These are phyloP conservation scores for Yamadazyma conglobata DNA, from an alignment of 1,139 yeast species.

Conservation along the genomic window DNA sequence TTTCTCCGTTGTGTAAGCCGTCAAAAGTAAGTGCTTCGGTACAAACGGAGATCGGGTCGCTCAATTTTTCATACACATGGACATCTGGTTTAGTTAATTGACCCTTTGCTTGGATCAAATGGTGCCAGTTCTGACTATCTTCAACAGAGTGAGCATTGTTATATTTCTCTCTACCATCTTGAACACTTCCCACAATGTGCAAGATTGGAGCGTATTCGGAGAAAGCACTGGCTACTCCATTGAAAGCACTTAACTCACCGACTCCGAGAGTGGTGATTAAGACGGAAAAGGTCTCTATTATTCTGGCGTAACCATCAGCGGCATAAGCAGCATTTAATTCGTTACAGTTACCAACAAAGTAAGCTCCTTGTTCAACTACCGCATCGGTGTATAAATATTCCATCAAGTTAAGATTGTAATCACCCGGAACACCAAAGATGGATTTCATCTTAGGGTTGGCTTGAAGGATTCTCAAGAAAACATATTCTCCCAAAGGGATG, in stretches of 20 bases:
- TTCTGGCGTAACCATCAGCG: slow-evolving; percentile 74
- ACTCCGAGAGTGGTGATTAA: slow-evolving; percentile 74
- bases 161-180: slow-evolving; percentile 44
- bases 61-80: slow-evolving; percentile 58
- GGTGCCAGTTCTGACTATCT: slow-evolving; percentile 50
- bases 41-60: slow-evolving; percentile 55
- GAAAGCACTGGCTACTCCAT: slow-evolving; percentile 80
- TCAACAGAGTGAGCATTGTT: slow-evolving; percentile 25
- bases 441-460: slow-evolving; percentile 35
- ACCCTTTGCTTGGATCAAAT: slow-evolving; percentile 57
- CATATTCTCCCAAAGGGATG: slow-evolving; percentile 38
- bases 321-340: slow-evolving; percentile 58
- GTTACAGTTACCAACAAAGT: slow-evolving; percentile 32
- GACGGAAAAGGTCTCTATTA: slow-evolving; percentile 40
- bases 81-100: slow-evolving; percentile 54
- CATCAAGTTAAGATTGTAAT: slow-evolving; percentile 35
- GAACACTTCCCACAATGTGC: slow-evolving; percentile 69
- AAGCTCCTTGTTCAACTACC: slow-evolving; percentile 19
- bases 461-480: slow-evolving; percentile 33
- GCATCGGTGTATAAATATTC: slow-evolving; percentile 33
- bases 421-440: slow-evolving; percentile 43
- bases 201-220: slow-evolving; percentile 77
- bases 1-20: slow-evolving; percentile 35
- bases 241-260: slow-evolving; percentile 81
- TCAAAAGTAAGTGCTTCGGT: slow-evolving; percentile 53